Evolutionary conservation across 2,329 filamentous ascomycete species (phyloP).

Genomic region (Grosmannia huntii): DNA sequence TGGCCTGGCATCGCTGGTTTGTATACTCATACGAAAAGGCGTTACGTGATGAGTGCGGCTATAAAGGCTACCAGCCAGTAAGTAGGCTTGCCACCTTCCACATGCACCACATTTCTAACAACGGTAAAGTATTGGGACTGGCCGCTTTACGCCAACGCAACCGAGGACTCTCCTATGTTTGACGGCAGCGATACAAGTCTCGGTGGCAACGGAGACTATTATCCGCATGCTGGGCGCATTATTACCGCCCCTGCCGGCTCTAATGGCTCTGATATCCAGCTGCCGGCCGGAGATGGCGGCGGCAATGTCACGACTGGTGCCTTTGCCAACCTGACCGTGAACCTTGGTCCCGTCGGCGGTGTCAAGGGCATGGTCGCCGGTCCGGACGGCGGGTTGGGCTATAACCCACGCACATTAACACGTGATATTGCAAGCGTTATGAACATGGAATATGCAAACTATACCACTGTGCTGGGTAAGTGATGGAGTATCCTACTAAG

Average conservation of each 20-base stretch:
- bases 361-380: conserved; percentile 10
- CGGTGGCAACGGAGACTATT: conserved; percentile 30
- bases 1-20: conserved; percentile 24
- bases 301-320: conserved; percentile 35
- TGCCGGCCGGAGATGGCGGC: conserved; percentile 34
- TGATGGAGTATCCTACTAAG: not conserved
- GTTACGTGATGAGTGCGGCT: conserved; percentile 19
- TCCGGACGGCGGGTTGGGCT: conserved; percentile 17
- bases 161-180: conserved; percentile 33
- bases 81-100: conserved; percentile 7
- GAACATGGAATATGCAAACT: conserved; percentile 19
- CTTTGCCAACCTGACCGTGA: conserved; percentile 23
- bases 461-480: conserved; percentile 11
- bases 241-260: conserved; percentile 16
- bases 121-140: conserved; percentile 32
- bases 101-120: too few species aligned
- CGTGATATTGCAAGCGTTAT: conserved; percentile 18
- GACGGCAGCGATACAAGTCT: conserved; percentile 33
- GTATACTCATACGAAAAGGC: conserved; percentile 20
- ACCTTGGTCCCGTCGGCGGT: conserved; percentile 20
- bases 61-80: conserved; percentile 13
- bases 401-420: conserved; percentile 24
- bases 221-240: conserved; percentile 18
- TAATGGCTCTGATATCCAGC: conserved; percentile 12
- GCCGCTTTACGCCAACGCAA: conserved; percentile 30